These are phyloP conservation scores for Coemansia sp. DNA, from an alignment of 192 early-diverging fungal species.

Conservation along the genomic window DNA sequence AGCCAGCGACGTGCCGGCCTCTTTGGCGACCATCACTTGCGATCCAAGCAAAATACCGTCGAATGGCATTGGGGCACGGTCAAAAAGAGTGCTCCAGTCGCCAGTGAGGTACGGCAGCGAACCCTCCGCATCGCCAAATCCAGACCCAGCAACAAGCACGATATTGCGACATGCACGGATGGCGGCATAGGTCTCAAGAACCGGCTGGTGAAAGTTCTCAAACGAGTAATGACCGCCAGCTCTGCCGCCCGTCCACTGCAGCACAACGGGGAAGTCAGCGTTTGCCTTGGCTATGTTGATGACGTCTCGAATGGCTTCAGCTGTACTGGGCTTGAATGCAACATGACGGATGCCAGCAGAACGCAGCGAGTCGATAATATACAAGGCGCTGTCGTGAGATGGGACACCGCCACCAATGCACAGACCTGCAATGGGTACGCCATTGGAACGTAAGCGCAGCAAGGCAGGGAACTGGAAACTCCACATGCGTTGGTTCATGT, in stretches of 20 bases:
- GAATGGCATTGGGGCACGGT: constrained; percentile 90
- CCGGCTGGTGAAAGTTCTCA: constrained; percentile 92
- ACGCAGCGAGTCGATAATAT: constrained; percentile 73
- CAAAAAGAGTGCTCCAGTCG: constrained; percentile 81
- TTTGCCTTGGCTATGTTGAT: constrained; percentile 81
- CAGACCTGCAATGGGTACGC: constrained; percentile 87
- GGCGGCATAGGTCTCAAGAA: constrained; percentile 64
- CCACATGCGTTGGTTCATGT: constrained; percentile 74
- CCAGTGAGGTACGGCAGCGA: constrained; percentile 91
- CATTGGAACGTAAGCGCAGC: constrained; percentile 76
- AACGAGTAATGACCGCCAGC: constrained; percentile 96
- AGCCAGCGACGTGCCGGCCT: constrained; percentile 71
- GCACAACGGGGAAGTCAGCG: constrained; percentile 80
- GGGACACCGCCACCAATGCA: constrained; percentile 94
- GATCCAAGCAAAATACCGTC: constrained; percentile 95
- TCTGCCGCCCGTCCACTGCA: constrained; percentile 97
- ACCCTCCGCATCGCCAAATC: constrained; percentile 84
- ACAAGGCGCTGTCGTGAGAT: constrained; percentile 61
- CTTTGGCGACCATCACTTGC: constrained; percentile 93
- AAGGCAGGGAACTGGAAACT: constrained; percentile 74
- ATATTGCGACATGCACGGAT: constrained; percentile 81
- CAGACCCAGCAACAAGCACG: constrained; percentile 85
- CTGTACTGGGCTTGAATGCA: constrained; percentile 84
- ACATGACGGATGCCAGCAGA: constrained; percentile 73
- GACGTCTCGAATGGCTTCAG: constrained; percentile 75